Evolutionary conservation across 805 yeast species (phyloP), one percentile per base, ranked within the genome.

Genomic region (Hanseniaspora taiwanica): DNA sequence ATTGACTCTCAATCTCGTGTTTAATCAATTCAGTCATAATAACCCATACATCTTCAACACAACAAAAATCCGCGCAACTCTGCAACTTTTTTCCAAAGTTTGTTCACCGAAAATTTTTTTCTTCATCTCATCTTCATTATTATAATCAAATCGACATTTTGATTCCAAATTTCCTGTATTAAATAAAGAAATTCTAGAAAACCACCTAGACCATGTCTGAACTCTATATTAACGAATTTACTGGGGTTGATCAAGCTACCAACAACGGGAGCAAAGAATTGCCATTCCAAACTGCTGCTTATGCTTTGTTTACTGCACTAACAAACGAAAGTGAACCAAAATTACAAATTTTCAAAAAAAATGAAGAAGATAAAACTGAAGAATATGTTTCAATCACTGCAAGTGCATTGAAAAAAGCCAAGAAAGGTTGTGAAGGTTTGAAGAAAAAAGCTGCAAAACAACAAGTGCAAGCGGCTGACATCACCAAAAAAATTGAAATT

Each of bases 401-500:
- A 4, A 78, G 93, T 40, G 96, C 95, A 6, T 65, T 89, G 57
- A 91, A 91, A 67, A 91, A 89, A 65, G 96, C 97, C 52, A 84
- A 83, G 63, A 91, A 91, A 62, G 96, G 95, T 44, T 91, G 81
- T 42, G 96, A 87, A 25, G 89, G 94, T 4, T 66, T 91, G 47
- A 84, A 75, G 64, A 89, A 87, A 67, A 74, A 73, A 48, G 66
- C 63, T 14, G 63, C 63, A 44, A 71, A 68, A 69, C 75, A 51
- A 69, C 72, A 54, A 37, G 65, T 69, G 40, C 74, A 74, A 52
- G 79, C 73, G 35, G 79, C 78, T 37, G 79, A 75, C 34, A 76
- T 76, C 35, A 80, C 82, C 39, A 75, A 78, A 55, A 71, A 81
- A 53, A 67, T 84, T 56, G 93, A 83, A 43, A 78, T 93, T 39